Conservation (phyloP, 2,329 filamentous ascomycete genomes). For the Aspergillus sp. region DNA sequence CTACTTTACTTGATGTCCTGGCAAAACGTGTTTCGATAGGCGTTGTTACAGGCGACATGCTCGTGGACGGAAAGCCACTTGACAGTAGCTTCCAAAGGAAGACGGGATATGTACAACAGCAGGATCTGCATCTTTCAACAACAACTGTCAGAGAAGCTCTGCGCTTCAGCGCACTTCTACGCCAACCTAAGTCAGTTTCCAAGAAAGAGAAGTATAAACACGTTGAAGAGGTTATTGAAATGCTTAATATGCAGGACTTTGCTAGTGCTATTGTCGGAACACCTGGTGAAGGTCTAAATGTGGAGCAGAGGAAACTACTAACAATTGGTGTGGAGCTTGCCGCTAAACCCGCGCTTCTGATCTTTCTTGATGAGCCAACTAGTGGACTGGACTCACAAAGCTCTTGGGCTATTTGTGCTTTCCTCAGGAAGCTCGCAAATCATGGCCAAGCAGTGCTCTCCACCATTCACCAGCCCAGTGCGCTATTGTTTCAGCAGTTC, state of each 20-base stretch:
- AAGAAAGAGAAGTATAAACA: slow-evolving; percentile 76
- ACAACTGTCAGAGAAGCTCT: slow-evolving; percentile 85
- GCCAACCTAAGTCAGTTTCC: slow-evolving; percentile 73
- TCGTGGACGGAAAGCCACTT: slow-evolving; percentile 62
- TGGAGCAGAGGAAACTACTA: slow-evolving; percentile 68
- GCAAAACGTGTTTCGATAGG: slow-evolving; percentile 62
- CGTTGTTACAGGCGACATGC: slow-evolving; percentile 66
- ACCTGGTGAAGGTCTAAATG: slow-evolving; percentile 71
- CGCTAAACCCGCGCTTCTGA: slow-evolving; percentile 79
- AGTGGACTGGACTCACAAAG: slow-evolving; percentile 88
- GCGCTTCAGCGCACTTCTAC: slow-evolving; percentile 78
- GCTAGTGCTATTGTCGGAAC: slow-evolving; percentile 85
- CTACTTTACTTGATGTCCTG: slow-evolving; percentile 60
- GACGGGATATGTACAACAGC: slow-evolving; percentile 69
- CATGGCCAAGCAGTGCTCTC: slow-evolving; percentile 85
- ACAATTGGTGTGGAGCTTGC: slow-evolving; percentile 92
- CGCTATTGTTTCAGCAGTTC: slow-evolving; percentile 85
- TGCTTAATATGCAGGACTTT: slow-evolving; percentile 86
- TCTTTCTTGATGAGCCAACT: slow-evolving; percentile 92
- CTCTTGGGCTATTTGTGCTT: slow-evolving; percentile 81
- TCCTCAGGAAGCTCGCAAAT: slow-evolving; percentile 86
- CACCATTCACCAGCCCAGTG: slow-evolving; percentile 93
- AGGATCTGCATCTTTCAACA: slow-evolving; percentile 77
- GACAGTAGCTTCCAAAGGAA: slow-evolving; percentile 64
- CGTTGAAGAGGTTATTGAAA: slow-evolving; percentile 77